Conservation (phyloP, 1,284 basidiomycete genomes). For the Boletus sp. region DNA sequence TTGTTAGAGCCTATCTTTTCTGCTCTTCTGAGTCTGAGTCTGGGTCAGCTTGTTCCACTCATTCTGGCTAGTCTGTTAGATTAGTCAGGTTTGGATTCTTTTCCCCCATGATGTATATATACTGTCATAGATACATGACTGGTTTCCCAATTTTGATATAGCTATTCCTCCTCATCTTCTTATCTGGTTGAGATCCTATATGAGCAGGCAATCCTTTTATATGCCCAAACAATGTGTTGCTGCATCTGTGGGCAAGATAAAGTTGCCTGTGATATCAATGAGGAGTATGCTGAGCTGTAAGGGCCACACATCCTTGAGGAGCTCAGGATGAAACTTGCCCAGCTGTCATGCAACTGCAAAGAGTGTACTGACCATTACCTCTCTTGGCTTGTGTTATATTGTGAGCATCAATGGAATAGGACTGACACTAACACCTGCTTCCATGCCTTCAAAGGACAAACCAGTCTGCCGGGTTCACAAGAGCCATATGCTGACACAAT, state of each 20-base stretch:
- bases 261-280: constrained; percentile 41
- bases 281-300: constrained; percentile 34
- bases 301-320: constrained; percentile 38
- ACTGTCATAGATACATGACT: too few relatives aligned
- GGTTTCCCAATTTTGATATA: too few relatives aligned
- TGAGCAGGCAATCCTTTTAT: too few relatives aligned
- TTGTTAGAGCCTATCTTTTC: too few relatives aligned
- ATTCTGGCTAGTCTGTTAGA: too few relatives aligned
- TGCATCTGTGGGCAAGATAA: constrained; percentile 24
- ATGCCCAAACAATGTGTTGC: neutral
- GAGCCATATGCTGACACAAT: constrained; percentile 54
- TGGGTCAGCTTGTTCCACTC: too few relatives aligned
- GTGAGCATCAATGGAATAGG: constrained; percentile 20
- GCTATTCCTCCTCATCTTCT: too few relatives aligned
- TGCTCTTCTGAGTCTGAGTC: too few relatives aligned
- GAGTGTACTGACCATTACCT: constrained; percentile 50
- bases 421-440: neutral
- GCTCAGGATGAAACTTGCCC: constrained; percentile 36
- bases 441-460: neutral
- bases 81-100: too few relatives aligned
- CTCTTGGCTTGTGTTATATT: constrained; percentile 43
- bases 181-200: too few relatives aligned
- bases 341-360: constrained; percentile 48
- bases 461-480: constrained; percentile 34
- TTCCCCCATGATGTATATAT: too few relatives aligned